Evolutionary conservation across 305 asterid species (phyloP).

Genomic region (Plantago lanceolata): DNA sequence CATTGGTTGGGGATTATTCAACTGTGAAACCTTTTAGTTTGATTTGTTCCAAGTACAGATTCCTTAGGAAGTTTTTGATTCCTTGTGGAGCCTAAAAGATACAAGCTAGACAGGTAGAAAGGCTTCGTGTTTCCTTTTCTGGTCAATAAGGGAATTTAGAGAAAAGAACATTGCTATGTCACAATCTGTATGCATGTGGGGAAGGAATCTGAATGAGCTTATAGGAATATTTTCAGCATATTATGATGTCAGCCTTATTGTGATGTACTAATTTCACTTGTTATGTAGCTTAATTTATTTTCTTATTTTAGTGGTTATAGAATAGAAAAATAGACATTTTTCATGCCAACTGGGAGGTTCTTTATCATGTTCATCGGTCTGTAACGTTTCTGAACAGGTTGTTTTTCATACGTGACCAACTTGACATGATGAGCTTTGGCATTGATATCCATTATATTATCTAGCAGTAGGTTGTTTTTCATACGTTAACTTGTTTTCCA

Average conservation of each 20-base stretch:
- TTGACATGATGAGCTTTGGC: too few relatives aligned
- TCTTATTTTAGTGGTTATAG: too few relatives aligned
- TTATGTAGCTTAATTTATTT: too few relatives aligned
- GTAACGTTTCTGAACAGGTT: too few relatives aligned
- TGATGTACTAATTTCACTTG: background rate
- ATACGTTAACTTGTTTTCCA: background rate
- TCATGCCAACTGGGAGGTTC: too few relatives aligned
- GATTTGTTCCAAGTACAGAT: background rate
- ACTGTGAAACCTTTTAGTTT: background rate
- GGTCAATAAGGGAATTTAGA: background rate
- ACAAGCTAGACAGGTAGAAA: background rate
- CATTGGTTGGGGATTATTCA: too few relatives aligned
- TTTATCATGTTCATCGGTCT: too few relatives aligned
- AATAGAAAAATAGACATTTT: too few relatives aligned
- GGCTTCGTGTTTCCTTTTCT: background rate
- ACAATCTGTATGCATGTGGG: background rate
- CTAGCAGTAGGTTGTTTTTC: background rate
- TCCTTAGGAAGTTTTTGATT: background rate
- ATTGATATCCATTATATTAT: background rate
- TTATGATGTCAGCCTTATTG: background rate
- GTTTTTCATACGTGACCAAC: too few relatives aligned
- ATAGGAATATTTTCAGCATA: background rate
- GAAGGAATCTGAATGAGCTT: background rate
- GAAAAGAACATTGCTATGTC: background rate
- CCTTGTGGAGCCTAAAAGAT: conserved; percentile 3